phyloP scores from a whole-genome alignment of 2,329 filamentous ascomycete genomes.

The Colletotrichum truncatum region DNA sequence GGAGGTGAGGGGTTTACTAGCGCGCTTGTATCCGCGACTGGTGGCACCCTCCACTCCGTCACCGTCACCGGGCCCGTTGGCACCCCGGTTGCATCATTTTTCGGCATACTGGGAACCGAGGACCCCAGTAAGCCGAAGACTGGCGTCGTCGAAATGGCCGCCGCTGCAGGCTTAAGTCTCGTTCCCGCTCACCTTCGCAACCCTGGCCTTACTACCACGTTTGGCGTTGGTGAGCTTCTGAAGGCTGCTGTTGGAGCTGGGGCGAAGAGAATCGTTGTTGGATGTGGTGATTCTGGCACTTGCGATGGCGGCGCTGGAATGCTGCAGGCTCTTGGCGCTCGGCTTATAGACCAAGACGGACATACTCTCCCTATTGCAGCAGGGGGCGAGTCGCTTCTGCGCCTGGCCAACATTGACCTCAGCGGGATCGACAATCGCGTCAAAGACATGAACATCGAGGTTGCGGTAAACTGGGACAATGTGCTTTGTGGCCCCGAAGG shows the following conservation, averaged over 20 bases:
- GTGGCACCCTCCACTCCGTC: constrained; percentile 46
- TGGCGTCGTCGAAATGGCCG: constrained; percentile 62
- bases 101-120: constrained; percentile 50
- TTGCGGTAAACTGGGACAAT: constrained; percentile 61
- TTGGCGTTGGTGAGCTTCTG: constrained; percentile 60
- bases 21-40: constrained; percentile 53
- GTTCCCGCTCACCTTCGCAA: constrained; percentile 54
- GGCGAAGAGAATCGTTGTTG: constrained; percentile 55
- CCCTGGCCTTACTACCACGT: constrained; percentile 58
- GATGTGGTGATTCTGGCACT: constrained; percentile 63
- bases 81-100: constrained; percentile 50
- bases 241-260: constrained; percentile 54
- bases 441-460: constrained; percentile 51
- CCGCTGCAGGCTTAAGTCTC: constrained; percentile 59
- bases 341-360: constrained; percentile 49
- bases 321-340: constrained; percentile 60
- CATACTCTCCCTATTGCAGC: constrained; percentile 45
- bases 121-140: constrained; percentile 38
- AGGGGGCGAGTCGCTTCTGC: constrained; percentile 50
- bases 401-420: constrained; percentile 50
- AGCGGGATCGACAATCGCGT: constrained; percentile 47
- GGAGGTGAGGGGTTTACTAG: constrained; percentile 62
- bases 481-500: constrained; percentile 57
- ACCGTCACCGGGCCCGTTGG: constrained; percentile 55
- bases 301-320: constrained; percentile 63